Base-by-base conservation (phyloP, 768 basidiomycete genomes). In the Hydnomerulius pinastri region DNA sequence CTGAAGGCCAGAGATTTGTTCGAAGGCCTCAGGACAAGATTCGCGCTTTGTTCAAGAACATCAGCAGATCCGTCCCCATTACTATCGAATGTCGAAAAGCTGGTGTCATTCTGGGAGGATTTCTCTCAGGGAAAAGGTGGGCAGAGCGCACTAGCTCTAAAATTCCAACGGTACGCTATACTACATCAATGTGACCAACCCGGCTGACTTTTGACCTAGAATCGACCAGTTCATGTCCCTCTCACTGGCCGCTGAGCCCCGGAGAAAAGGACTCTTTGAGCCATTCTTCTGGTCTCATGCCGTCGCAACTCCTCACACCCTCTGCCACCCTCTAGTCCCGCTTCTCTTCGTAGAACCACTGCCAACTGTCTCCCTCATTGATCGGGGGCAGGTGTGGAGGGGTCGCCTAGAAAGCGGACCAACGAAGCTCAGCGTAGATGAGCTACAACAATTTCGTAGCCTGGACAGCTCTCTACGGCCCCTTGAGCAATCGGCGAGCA, bases 211-310 rank as follows among this genome's bases (percentile, higher is more conserved):
- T 18, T 2, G 46, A 44, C 10, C 41, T 55, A 90, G 86, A 7
- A 71, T 87, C 53, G 88, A 88, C 21, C 86, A 88, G 53, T 91
- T 90, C 59, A 86, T 85, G 80, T 82, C 86, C 0, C 73, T 90
- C 17, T 92, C 90, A 2, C 65, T 90, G 28, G 81, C 86, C 32
- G 81, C 85, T 13, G 90, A 92, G 58, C 82, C 88, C 6, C 78
- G 84, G 18, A 75, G 83, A n/a, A 83, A 78, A 63, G 86, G 87
- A 7, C 68, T 86, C 2, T 91, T 88, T 48, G 87, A 90, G 55
- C 87, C 88, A 0, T 81, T 85, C 56, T 90, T 85, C 68, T 92
- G 88, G 88, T 71, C 75, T 4, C 76, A 78, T 37, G 53, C 73
- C 11, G 59, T 65, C 21, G 64, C 71, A 2, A 65, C 73, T 32